phyloP scores from a whole-genome alignment of 2,329 filamentous ascomycete genomes.

The Thielaviopsis musarum region DNA sequence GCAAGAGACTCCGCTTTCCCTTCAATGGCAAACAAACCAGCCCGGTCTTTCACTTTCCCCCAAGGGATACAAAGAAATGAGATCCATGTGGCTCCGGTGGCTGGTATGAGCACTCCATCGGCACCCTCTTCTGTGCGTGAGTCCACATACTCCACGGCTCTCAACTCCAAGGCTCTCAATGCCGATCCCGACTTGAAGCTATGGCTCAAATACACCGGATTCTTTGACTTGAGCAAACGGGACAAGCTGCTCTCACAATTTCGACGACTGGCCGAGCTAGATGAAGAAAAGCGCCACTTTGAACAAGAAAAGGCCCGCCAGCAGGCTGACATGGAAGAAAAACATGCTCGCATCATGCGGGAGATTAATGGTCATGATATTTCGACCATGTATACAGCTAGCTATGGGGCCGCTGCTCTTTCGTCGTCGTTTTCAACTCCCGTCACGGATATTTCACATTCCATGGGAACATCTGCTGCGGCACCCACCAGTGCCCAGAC shows the following conservation, averaged over 20 bases:
- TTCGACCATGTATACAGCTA: neutral
- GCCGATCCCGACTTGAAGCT: conserved; percentile 14
- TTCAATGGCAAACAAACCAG: neutral
- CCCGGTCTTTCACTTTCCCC: neutral
- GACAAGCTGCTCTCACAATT: conserved; percentile 12
- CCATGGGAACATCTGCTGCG: neutral
- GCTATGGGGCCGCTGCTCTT: neutral
- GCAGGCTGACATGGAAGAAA: conserved; percentile 13
- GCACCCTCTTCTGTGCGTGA: neutral
- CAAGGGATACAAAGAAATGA: neutral
- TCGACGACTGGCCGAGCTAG: conserved; percentile 14
- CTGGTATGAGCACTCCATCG: neutral
- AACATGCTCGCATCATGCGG: conserved; percentile 13
- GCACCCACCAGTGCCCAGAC: neutral
- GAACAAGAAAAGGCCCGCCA: conserved; percentile 5
- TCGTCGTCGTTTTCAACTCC: neutral
- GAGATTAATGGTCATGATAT: conserved; percentile 12
- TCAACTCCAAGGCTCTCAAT: neutral
- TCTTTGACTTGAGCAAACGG: conserved; percentile 14
- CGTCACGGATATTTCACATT: neutral
- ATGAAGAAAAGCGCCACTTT: conserved; percentile 6
- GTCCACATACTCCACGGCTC: neutral
- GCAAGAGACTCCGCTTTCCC: neutral
- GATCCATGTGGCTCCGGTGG: no score
- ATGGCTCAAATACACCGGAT: conserved; percentile 17